A percentile compares a stretch with the other conserved stretches of the same genome.
Evolutionary conservation across 106 monocot genomes (phyloP).

Genomic region (Cymbidium sinense): DNA sequence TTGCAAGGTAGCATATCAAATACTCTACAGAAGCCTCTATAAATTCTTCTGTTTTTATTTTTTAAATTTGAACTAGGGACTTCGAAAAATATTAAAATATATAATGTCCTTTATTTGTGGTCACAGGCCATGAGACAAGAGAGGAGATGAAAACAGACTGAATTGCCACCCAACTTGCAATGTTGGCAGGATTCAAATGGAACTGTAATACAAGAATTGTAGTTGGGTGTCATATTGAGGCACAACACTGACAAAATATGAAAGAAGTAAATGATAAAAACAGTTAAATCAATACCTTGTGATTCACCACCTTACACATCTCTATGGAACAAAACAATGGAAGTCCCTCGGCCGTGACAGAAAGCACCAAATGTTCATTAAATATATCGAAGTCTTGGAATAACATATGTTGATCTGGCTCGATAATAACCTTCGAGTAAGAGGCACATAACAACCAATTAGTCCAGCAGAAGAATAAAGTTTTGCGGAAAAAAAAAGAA

Average conservation of each 20-base stretch:
- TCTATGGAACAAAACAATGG: slow-evolving; percentile 79
- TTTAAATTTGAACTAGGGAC: background rate
- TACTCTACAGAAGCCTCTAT: background rate
- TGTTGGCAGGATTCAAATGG: background rate
- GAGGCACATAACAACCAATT: background rate
- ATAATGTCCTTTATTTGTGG: background rate
- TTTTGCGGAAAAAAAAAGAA: slow-evolving; percentile 1
- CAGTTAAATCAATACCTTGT: slow-evolving; percentile 32
- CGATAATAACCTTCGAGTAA: slow-evolving; percentile 45
- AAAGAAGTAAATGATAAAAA: background rate
- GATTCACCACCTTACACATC: slow-evolving; percentile 44
- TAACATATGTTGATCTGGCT: slow-evolving; percentile 44
- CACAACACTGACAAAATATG: background rate
- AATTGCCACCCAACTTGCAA: background rate
- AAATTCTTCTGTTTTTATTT: background rate
- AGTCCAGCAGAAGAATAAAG: background rate
- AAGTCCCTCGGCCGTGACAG: slow-evolving; percentile 45
- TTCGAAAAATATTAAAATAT: background rate
- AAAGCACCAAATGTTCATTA: slow-evolving; percentile 75
- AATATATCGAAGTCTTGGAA: slow-evolving; percentile 90
- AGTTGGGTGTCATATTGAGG: background rate
- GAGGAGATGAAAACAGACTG: background rate
- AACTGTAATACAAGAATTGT: background rate
- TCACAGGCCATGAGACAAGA: background rate
- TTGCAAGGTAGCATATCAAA: background rate